Evolutionary conservation across 768 basidiomycete genomes (phyloP).

Genomic region (button mushroom (Agaricus bisporus)): DNA sequence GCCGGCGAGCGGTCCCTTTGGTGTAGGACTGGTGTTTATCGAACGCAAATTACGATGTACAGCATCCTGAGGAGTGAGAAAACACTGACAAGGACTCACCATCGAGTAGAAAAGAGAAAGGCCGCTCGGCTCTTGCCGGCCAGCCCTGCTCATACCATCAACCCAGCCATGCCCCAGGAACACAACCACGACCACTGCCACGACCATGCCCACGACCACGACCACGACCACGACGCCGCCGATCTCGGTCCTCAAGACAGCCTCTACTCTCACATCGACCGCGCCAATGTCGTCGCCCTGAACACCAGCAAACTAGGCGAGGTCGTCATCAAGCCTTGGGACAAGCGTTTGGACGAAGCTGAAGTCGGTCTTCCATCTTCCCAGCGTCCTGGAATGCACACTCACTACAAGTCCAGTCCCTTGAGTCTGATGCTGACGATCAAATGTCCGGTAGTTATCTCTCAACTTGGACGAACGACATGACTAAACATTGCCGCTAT

Average conservation of each 20-base stretch:
- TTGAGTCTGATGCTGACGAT: conserved; percentile 91
- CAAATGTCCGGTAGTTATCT: conserved; percentile 49
- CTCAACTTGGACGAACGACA: background rate
- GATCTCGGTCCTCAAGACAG: conserved; percentile 60
- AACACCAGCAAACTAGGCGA: conserved; percentile 53
- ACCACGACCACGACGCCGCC: conserved; percentile 46
- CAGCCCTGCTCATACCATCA: too few relatives aligned
- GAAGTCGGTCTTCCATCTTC: conserved; percentile 38
- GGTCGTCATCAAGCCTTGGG: conserved; percentile 82
- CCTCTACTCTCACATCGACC: conserved; percentile 71
- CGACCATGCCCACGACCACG: conserved; percentile 48
- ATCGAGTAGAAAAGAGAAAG: background rate
- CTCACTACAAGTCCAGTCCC: conserved; percentile 40
- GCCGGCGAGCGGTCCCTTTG: conserved; percentile 78
- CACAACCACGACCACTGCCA: conserved; percentile 21
- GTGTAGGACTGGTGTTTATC: conserved; percentile 50
- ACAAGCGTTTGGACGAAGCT: conserved; percentile 64
- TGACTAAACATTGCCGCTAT: conserved; percentile 2
- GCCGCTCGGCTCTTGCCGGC: too few relatives aligned
- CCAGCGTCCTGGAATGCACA: background rate
- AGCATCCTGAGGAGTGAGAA: conserved; percentile 37
- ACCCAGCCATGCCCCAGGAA: conserved; percentile 3
- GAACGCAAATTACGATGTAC: conserved; percentile 84
- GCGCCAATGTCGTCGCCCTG: conserved; percentile 71
- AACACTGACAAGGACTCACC: background rate